Base-by-base conservation (phyloP, 116 monocot species). In the Cymodocea nodosa region DNA sequence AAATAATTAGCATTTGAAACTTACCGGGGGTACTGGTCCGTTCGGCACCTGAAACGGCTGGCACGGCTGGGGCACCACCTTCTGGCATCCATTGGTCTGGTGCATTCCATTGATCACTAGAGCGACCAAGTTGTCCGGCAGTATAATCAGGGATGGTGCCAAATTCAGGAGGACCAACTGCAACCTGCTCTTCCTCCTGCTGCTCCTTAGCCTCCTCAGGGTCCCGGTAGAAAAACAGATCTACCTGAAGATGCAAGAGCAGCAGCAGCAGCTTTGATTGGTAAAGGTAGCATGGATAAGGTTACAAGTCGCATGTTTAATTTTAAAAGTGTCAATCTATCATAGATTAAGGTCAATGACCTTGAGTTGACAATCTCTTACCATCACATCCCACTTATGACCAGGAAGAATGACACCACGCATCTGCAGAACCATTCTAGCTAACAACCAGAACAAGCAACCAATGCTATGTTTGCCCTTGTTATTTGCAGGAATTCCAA, bases 341-440 rank as follows among this genome's bases (percentile, higher is more conserved):
- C n/a, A n/a, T n/a, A n/a, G n/a, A n/a, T n/a, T n/a, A n/a, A n/a
- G n/a, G n/a, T n/a, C n/a, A n/a, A n/a, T n/a, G n/a, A n/a, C n/a
- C n/a, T n/a, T n/a, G n/a, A n/a, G n/a, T n/a, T 30, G 30, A 30
- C 30, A 30, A 30, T 30, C 3, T 30, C 63, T 64, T 63, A 80
- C 80, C 80, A 80, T 80, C 17, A 75, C 72, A 40, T 80, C 75
- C 80, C 80, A 80, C 14, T 80, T 80, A 44, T 76, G 68, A 6
- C 80, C 80, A 10, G 75, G 80, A 39, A 56, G 68, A 64, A 80
- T 75, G 35, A 66, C 64, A 15, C 80, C 71, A 19, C 80, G 66
- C 80, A 80, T 80, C 53, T 80, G 75, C 20, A 80, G 65, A 50
- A 80, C 80, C 80, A 80, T 80, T 15, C 80, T 75, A 4, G 80